Conservation (phyloP, 2,329 filamentous ascomycete species). For the Gaeumannomyces sp. region DNA sequence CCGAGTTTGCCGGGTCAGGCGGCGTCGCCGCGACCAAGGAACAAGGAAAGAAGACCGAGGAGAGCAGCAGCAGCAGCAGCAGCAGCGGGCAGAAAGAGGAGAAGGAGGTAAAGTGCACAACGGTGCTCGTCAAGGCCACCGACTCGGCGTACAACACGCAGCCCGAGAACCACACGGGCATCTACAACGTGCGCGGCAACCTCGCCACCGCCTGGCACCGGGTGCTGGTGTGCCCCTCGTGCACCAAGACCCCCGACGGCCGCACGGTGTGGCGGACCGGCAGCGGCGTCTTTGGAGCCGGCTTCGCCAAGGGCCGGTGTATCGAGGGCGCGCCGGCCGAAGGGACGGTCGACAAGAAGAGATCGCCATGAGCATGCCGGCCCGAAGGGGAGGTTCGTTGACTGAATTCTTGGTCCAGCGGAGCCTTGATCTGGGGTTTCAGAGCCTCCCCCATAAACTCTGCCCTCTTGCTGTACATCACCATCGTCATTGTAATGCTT, state of each 20-base stretch:
- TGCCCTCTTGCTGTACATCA: background rate
- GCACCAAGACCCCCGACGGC: slow-evolving; percentile 14
- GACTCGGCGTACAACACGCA: slow-evolving; percentile 63
- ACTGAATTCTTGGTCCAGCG: background rate
- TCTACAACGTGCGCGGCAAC: slow-evolving; percentile 60
- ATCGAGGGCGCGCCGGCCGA: background rate
- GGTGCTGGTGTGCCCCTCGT: slow-evolving; percentile 34
- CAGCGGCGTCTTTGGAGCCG: slow-evolving; percentile 14
- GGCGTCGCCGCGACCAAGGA: background rate
- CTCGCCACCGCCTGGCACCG: slow-evolving; percentile 63
- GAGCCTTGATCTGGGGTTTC: background rate
- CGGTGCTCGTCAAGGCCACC: slow-evolving; percentile 58
- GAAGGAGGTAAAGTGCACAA: slow-evolving; percentile 31
- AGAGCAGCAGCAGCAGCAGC: slow-evolving; percentile 11
- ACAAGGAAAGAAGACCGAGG: slow-evolving; percentile 8
- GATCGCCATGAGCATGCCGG: background rate
- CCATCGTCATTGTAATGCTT: background rate
- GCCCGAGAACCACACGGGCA: slow-evolving; percentile 52
- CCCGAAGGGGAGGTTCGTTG: background rate
- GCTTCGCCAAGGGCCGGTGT: slow-evolving; percentile 10
- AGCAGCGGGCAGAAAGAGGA: too few species aligned
- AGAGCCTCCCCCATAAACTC: background rate
- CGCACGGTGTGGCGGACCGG: slow-evolving; percentile 24
- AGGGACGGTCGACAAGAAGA: background rate
- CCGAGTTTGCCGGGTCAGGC: slow-evolving; percentile 16